Conservation (phyloP, 163 green algal genomes). For the Prototheca stagnorum region DNA sequence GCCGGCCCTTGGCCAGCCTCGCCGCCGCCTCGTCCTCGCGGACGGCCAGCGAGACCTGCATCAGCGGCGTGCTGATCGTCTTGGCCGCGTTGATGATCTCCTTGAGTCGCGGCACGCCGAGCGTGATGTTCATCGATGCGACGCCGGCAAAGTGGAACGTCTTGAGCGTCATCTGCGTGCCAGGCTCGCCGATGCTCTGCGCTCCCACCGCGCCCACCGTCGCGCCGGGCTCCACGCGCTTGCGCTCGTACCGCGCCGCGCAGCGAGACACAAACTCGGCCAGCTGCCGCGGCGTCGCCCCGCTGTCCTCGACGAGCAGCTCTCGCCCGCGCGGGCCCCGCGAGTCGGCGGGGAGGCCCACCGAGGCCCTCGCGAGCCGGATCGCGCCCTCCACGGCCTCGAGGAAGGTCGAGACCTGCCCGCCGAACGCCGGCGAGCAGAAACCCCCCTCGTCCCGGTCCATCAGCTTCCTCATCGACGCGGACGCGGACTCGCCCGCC, state of each 20-base stretch:
- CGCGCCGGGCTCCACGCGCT: constrained; percentile 66
- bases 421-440: constrained; percentile 32
- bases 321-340: constrained; percentile 14
- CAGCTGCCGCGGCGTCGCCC: constrained; percentile 16
- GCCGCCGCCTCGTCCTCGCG: constrained; percentile 40
- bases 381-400: constrained; percentile 13
- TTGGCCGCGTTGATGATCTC: constrained; percentile 98
- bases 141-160: constrained; percentile 99
- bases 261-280: constrained; percentile 36
- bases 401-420: constrained; percentile 31
- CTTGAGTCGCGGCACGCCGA: constrained; percentile 95
- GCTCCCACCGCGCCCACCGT: constrained; percentile 79
- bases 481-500: too few species aligned
- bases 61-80: constrained; percentile 91
- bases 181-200: constrained; percentile 80
- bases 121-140: constrained; percentile 89
- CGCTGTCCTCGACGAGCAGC: constrained; percentile 6
- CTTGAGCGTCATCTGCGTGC: constrained; percentile 99
- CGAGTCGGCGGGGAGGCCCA: constrained; percentile 34
- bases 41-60: constrained; percentile 40
- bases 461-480: too few species aligned
- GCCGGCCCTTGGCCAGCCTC: constrained; percentile 73
- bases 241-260: constrained; percentile 34
- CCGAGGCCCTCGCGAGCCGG: constrained; percentile 14
- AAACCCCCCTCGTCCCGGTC: too few species aligned